Conservation (phyloP, 2,329 filamentous ascomycete genomes). For the Ophiocordyceps polyrhachis-furcata region DNA sequence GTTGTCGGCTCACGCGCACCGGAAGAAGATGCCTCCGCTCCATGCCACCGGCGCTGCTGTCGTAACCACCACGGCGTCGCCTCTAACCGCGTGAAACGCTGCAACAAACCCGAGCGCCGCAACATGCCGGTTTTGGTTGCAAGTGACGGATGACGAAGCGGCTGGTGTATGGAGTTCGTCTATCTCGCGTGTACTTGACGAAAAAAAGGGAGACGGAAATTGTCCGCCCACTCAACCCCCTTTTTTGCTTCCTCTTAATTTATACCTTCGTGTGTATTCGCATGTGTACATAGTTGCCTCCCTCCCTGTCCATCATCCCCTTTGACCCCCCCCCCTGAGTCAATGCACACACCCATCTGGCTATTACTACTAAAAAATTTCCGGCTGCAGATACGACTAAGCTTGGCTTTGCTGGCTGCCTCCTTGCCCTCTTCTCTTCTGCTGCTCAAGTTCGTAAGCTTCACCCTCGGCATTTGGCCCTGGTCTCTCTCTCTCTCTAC, state of each 20-base stretch:
- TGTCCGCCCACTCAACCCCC: too few species aligned
- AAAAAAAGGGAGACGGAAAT: too few species aligned
- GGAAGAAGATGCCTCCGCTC: not conserved
- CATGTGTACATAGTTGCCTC: too few species aligned
- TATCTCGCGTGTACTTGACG: too few species aligned
- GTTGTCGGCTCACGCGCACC: not conserved
- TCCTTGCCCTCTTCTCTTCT: not conserved
- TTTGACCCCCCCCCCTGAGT: not conserved
- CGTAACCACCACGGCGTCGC: not conserved
- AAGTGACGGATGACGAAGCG: not conserved
- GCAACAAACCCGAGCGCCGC: not conserved
- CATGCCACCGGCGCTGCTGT: not conserved
- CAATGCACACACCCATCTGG: not conserved
- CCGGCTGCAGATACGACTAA: not conserved
- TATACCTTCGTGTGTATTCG: too few species aligned
- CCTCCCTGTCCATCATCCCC: too few species aligned
- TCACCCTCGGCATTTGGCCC: not conserved
- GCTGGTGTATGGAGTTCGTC: too few species aligned
- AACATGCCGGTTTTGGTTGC: not conserved
- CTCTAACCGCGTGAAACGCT: not conserved
- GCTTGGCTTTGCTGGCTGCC: not conserved
- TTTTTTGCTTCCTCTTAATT: too few species aligned
- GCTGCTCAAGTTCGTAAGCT: not conserved
- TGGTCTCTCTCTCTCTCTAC: constrained; percentile 7
- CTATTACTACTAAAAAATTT: too few species aligned